phyloP scores from a whole-genome alignment of 768 basidiomycete species.

The Amanita rubescens region DNA sequence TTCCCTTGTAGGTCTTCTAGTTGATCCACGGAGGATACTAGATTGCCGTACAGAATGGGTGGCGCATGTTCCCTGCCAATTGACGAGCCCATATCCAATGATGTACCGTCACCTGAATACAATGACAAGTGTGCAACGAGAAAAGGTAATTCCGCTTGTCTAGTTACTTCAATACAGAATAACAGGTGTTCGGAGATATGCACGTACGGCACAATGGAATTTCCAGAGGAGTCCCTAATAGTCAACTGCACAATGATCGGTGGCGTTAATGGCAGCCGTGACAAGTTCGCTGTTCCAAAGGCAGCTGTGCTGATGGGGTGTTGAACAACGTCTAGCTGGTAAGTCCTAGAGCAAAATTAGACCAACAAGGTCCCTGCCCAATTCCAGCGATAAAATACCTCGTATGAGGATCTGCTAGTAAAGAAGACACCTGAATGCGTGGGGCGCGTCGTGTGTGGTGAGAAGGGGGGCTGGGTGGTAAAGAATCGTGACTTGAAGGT shows the following conservation, averaged over 20 bases:
- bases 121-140: constrained; percentile 79
- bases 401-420: constrained; percentile 45
- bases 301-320: constrained; percentile 79
- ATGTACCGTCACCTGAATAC: constrained; percentile 58
- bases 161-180: constrained; percentile 20
- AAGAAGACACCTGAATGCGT: constrained; percentile 51
- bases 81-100: constrained; percentile 59
- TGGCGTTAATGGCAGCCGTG: constrained; percentile 77
- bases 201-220: constrained; percentile 73
- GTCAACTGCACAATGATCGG: constrained; percentile 77
- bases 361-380: neutral
- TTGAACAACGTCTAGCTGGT: constrained; percentile 80
- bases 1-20: constrained; percentile 77
- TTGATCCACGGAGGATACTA: constrained; percentile 77
- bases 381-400: constrained; percentile 30
- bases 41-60: constrained; percentile 73
- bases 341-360: constrained; percentile 36
- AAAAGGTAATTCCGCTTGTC: constrained; percentile 83
- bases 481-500: constrained; percentile 35
- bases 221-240: constrained; percentile 65
- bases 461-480: constrained; percentile 28
- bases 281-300: constrained; percentile 66
- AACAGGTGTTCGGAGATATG: neutral
- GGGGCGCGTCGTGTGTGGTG: constrained; percentile 35
- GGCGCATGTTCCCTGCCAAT: constrained; percentile 42